A percentile compares a stretch with the other conserved stretches of the same genome.
Evolutionary conservation across 1,284 basidiomycete genomes (phyloP).

Genomic region (Melampsora abietis-canadensis): DNA sequence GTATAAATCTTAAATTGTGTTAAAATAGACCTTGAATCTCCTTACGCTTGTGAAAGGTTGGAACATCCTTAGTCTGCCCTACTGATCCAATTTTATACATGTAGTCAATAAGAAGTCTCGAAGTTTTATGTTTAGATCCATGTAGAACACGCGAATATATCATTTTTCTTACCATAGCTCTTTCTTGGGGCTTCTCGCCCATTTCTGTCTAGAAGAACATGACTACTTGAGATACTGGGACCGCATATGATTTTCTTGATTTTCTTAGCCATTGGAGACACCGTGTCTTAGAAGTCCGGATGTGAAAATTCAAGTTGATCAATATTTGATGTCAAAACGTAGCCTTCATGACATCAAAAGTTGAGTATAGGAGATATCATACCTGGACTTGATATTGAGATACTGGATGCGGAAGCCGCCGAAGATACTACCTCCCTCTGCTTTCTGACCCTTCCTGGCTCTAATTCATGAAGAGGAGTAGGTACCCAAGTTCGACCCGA

Average conservation of each 20-base stretch:
- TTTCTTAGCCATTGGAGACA: background rate
- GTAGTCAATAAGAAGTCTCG: too few relatives aligned
- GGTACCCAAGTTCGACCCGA: slow-evolving; percentile 2
- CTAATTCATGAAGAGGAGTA: background rate
- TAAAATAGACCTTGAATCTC: too few relatives aligned
- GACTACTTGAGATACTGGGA: background rate
- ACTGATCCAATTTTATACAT: too few relatives aligned
- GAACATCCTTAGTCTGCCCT: too few relatives aligned
- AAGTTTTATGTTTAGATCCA: too few relatives aligned
- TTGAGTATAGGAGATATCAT: background rate
- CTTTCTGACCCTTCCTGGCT: background rate
- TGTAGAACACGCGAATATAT: too few relatives aligned
- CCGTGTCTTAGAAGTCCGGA: background rate
- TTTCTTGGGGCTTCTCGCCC: too few relatives aligned
- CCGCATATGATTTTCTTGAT: background rate
- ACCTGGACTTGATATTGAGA: background rate
- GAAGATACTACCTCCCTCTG: background rate
- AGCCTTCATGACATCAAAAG: background rate
- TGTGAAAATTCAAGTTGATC: background rate
- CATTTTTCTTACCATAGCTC: too few relatives aligned
- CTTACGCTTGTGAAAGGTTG: too few relatives aligned
- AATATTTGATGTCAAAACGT: background rate
- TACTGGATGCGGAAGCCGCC: background rate
- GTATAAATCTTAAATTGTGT: too few relatives aligned
- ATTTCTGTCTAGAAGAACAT: background rate